A percentile compares a stretch with the other conserved stretches of the same genome.
phyloP scores from a whole-genome alignment of 139 green algal genomes.

The Marvania coccoides region DNA sequence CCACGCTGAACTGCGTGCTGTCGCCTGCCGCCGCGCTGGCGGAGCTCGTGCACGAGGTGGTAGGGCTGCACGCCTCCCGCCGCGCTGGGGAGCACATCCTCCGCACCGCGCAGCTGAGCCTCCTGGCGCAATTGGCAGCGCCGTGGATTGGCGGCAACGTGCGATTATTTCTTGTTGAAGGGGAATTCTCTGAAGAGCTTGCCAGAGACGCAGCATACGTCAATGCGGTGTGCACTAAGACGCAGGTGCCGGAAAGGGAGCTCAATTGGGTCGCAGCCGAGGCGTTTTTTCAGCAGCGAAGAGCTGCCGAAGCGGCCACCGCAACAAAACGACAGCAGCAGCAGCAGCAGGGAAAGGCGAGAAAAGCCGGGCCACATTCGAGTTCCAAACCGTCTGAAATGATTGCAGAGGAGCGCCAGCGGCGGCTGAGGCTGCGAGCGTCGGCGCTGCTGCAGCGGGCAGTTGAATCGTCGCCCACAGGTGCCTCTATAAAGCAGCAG shows the following conservation, averaged over 20 bases:
- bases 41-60: background rate
- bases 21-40: background rate
- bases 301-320: too few species aligned
- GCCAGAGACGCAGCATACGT: background rate
- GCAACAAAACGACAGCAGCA: background rate
- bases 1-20: slow-evolving; percentile 1
- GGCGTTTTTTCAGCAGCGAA: slow-evolving; percentile 1
- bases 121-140: slow-evolving; percentile 9
- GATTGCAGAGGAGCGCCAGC: slow-evolving; percentile 6
- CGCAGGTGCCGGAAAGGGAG: background rate
- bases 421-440: background rate
- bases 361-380: background rate
- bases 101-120: background rate
- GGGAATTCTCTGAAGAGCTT: background rate
- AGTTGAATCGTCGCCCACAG: background rate
- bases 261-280: background rate
- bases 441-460: background rate
- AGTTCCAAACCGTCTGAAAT: too few species aligned
- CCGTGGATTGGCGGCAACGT: background rate
- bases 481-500: background rate
- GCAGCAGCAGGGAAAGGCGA: background rate
- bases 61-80: background rate
- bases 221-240: background rate
- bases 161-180: slow-evolving; percentile 1
- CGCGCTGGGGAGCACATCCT: slow-evolving; percentile 17